Evolutionary conservation across 129 eudicot species (phyloP).

Genomic region (Tanacetum coccineum): DNA sequence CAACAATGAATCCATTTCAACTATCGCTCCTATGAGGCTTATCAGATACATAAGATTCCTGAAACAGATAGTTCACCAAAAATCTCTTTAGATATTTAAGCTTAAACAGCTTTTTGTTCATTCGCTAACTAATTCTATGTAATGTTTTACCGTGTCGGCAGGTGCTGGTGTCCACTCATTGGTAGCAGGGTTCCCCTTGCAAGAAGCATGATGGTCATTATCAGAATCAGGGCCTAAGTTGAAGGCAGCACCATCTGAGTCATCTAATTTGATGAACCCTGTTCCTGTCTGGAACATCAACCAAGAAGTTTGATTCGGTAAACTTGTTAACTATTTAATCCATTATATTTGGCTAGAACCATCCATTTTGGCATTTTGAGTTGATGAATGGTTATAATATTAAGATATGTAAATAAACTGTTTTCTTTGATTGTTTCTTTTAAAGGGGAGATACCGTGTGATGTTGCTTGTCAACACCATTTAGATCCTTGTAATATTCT

Average conservation of each 20-base stretch:
- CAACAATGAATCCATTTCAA: constrained; percentile 27
- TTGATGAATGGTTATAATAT: neutral
- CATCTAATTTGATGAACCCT: constrained; percentile 81
- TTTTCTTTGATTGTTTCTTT: neutral
- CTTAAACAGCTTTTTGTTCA: neutral
- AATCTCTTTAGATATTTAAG: neutral
- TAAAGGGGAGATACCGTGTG: constrained; percentile 58
- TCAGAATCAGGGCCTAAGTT: constrained; percentile 46
- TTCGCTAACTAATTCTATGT: neutral
- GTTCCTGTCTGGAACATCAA: constrained; percentile 77
- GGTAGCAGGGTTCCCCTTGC: constrained; percentile 94
- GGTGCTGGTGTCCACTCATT: constrained; percentile 89
- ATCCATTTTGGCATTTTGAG: neutral
- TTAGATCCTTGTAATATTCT: constrained; percentile 85
- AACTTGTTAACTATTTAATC: constrained; percentile 3
- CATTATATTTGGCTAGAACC: neutral
- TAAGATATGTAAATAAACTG: neutral
- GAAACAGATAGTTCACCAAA: constrained; percentile 23
- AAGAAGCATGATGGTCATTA: constrained; percentile 40
- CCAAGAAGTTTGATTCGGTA: constrained; percentile 13
- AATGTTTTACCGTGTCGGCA: constrained; percentile 37
- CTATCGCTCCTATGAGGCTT: constrained; percentile 75
- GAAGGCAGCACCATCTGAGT: constrained; percentile 34
- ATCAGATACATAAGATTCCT: constrained; percentile 40
- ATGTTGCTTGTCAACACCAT: constrained; percentile 74